phyloP scores from a whole-genome alignment of 2,329 filamentous ascomycete species.

The Huntiella moniliformis region DNA sequence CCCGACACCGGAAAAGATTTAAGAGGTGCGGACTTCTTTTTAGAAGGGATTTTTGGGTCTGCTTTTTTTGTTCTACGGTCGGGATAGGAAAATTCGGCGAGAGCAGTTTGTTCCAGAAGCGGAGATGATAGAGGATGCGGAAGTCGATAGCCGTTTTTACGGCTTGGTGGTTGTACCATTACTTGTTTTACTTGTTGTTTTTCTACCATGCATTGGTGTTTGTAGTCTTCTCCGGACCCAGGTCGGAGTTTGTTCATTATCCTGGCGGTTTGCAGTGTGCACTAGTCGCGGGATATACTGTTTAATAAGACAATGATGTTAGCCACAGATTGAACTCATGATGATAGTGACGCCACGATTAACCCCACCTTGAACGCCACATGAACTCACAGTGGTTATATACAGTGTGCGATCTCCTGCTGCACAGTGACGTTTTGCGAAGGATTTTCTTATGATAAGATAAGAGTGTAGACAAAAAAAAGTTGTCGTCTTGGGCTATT shows the following conservation, averaged over 20 bases:
- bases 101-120: neutral
- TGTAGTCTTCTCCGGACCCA: neutral
- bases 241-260: too few species aligned
- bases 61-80: too few species aligned
- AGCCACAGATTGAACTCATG: neutral
- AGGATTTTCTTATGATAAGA: conserved; percentile 10
- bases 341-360: neutral
- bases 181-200: neutral
- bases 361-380: neutral
- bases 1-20: conserved; percentile 22
- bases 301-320: too few species aligned
- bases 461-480: conserved; percentile 12
- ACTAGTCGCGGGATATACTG: too few species aligned
- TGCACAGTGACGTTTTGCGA: neutral
- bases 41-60: too few species aligned
- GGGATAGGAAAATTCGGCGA: neutral
- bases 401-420: neutral
- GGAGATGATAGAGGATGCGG: too few species aligned
- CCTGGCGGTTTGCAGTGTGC: too few species aligned
- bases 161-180: neutral
- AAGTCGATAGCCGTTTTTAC: too few species aligned
- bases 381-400: neutral
- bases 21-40: neutral
- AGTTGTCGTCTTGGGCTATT: conserved; percentile 7
- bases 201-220: neutral